These are phyloP conservation scores for Phlyctochytrium planicorne DNA, from an alignment of 192 early-diverging fungal genomes.

Conservation along the genomic window DNA sequence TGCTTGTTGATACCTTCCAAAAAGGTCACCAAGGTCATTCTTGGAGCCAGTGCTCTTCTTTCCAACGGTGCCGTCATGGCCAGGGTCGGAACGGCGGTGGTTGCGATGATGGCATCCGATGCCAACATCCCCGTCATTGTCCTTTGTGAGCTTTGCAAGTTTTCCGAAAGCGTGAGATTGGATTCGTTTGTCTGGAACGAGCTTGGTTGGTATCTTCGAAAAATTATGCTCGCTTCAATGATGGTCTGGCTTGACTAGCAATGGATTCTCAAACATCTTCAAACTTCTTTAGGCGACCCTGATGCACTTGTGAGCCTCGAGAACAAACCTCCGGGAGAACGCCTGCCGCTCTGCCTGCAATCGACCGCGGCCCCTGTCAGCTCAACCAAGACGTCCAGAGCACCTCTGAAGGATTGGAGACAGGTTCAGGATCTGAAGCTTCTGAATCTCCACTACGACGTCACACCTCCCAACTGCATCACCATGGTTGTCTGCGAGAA, in stretches of 20 bases:
- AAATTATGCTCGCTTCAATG: background rate
- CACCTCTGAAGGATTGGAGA: slow-evolving; percentile 64
- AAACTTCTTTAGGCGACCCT: slow-evolving; percentile 56
- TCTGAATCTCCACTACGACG: slow-evolving; percentile 89
- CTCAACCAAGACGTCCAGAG: background rate
- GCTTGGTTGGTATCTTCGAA: slow-evolving; percentile 50
- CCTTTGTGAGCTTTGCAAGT: slow-evolving; percentile 95
- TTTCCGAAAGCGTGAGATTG: slow-evolving; percentile 84
- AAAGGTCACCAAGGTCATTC: slow-evolving; percentile 84
- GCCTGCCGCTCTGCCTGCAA: slow-evolving; percentile 15
- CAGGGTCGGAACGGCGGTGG: slow-evolving; percentile 85
- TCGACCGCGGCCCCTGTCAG: slow-evolving; percentile 15
- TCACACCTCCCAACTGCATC: slow-evolving; percentile 92
- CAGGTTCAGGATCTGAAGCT: slow-evolving; percentile 73
- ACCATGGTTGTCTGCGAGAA: slow-evolving; percentile 89
- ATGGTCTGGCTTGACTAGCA: too few species aligned
- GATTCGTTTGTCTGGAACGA: slow-evolving; percentile 98
- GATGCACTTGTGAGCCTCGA: slow-evolving; percentile 72
- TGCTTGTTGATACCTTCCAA: background rate
- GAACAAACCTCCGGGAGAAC: slow-evolving; percentile 25
- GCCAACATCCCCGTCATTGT: slow-evolving; percentile 93
- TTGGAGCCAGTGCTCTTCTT: slow-evolving; percentile 91
- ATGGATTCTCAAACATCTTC: slow-evolving; percentile 1
- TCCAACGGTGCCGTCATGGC: slow-evolving; percentile 92
- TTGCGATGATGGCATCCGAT: slow-evolving; percentile 86